Base-by-base conservation (phyloP, 345 rosid genomes). In the Corchorus olitorius region DNA sequence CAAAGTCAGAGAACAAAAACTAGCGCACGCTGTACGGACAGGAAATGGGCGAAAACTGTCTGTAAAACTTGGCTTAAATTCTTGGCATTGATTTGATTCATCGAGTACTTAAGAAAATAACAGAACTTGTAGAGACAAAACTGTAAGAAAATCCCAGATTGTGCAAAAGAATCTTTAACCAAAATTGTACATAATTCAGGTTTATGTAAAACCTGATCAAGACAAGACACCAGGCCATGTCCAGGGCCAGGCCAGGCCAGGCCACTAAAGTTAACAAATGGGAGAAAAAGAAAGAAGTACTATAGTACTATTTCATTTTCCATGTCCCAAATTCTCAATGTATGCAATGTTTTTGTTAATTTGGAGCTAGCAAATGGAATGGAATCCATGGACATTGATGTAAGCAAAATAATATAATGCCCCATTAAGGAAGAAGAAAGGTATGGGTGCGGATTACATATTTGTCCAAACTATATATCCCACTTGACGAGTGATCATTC, bases 1-100 rank as follows among this genome's bases (percentile, higher is more conserved):
- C 81, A 64, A 61, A 59, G 52, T 19, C 74, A 41, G 56, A 65
- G 74, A 72, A 63, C 74, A 54, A 39, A 74, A 49, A 45, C 69
- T 50, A 49, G 45, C 43, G 45, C 60, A 50, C 60, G 16, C 73
- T 52, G 53, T 65, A 8, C 72, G 50, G 72, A 35, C 35, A 71
- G 27, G 8, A 43, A 34, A 33, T 52, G 27, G 2, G 46, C 15
- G 43, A 6, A 5, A 5, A 8, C 10, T 52, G 61, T 34, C 35
- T 34, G 33, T 56, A 33, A n/a, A 53, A 50, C 73, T 52, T 33
- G 43, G 59, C 45, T 14, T 50, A 15, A 33, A 27, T 50, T 27
- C 58, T 22, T 69, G 46, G 7, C 55, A 15, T 50, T 70, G 53
- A 12, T 1, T 13, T 49, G 73, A 52, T 34, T 52, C 60, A 70